Conservation (phyloP, 768 basidiomycete genomes). For the Tephrocybe sp. region DNA sequence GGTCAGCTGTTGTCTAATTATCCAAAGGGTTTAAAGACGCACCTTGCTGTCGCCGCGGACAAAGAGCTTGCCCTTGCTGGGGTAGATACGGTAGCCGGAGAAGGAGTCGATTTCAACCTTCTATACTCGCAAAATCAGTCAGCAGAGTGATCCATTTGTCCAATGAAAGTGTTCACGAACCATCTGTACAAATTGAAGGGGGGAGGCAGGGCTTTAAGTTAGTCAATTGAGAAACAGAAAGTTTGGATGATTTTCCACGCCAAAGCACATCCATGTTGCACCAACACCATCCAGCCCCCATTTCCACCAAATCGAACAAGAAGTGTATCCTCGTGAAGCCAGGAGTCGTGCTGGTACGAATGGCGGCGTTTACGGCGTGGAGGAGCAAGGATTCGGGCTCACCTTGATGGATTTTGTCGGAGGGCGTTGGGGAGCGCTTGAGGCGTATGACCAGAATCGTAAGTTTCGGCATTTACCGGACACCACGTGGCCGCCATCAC, state of each 20-base stretch:
- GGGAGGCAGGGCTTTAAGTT: constrained; percentile 6
- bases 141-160: constrained; percentile 6
- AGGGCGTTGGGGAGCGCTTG: constrained; percentile 18
- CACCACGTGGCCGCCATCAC: constrained; percentile 11
- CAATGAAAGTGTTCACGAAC: constrained; percentile 26
- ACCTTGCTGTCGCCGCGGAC: constrained; percentile 97
- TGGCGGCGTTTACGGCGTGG: constrained; percentile 9
- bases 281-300: constrained; percentile 41
- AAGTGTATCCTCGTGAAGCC: constrained; percentile 16
- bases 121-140: constrained; percentile 39
- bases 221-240: constrained; percentile 12
- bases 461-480: constrained; percentile 19
- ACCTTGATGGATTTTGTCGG: constrained; percentile 59
- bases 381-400: constrained; percentile 37
- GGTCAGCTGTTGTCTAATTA: not conserved
- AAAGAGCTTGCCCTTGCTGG: constrained; percentile 93
- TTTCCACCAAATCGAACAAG: constrained; percentile 17
- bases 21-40: constrained; percentile 17
- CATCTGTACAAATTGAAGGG: constrained; percentile 32
- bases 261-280: constrained; percentile 32
- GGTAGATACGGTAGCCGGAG: constrained; percentile 97
- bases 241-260: constrained; percentile 7
- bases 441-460: constrained; percentile 10
- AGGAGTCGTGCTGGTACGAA: constrained; percentile 16
- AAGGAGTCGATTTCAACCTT: constrained; percentile 99